A percentile compares a stretch with the other conserved stretches of the same genome.
phyloP scores from a whole-genome alignment of 2,329 filamentous ascomycete genomes.

The Neopestalotiopsis sp. region DNA sequence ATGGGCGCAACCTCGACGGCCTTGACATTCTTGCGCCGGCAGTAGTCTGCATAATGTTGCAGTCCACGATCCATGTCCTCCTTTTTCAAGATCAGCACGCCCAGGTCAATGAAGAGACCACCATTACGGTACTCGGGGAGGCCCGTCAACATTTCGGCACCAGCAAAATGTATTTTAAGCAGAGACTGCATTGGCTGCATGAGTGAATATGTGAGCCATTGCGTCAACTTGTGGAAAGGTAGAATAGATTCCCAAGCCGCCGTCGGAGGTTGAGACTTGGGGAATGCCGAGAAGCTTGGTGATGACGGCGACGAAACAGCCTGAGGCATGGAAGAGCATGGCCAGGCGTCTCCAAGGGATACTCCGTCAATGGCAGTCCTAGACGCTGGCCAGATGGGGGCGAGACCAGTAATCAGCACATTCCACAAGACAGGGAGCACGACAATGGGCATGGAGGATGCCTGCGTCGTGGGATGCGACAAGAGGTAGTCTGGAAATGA shows the following conservation, averaged over 20 bases:
- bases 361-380: conserved; percentile 87
- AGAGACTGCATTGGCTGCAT: conserved; percentile 67
- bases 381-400: conserved; percentile 85
- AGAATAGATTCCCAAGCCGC: conserved; percentile 43
- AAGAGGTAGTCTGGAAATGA: conserved; percentile 80
- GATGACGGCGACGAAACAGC: conserved; percentile 15
- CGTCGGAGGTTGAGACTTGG: conserved; percentile 12
- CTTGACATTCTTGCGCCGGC: conserved; percentile 26
- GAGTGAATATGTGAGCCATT: conserved; percentile 76
- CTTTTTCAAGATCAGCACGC: conserved; percentile 55
- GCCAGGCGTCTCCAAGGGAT: conserved; percentile 93
- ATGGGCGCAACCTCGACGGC: conserved; percentile 59
- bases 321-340: conserved; percentile 61
- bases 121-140: conserved; percentile 77
- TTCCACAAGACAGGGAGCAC: conserved; percentile 74
- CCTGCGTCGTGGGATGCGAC: conserved; percentile 86
- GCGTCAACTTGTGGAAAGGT: conserved; percentile 68
- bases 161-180: conserved; percentile 55
- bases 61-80: conserved; percentile 48
- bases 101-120: conserved; percentile 68
- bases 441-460: conserved; percentile 76
- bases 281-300: conserved; percentile 23
- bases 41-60: conserved; percentile 43
- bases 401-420: conserved; percentile 84
- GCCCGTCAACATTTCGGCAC: conserved; percentile 64